A percentile compares a stretch with the other conserved stretches of the same genome.
phyloP scores from a whole-genome alignment of 495 filamentous ascomycete species.

The Massariosphaeria phaeospora region DNA sequence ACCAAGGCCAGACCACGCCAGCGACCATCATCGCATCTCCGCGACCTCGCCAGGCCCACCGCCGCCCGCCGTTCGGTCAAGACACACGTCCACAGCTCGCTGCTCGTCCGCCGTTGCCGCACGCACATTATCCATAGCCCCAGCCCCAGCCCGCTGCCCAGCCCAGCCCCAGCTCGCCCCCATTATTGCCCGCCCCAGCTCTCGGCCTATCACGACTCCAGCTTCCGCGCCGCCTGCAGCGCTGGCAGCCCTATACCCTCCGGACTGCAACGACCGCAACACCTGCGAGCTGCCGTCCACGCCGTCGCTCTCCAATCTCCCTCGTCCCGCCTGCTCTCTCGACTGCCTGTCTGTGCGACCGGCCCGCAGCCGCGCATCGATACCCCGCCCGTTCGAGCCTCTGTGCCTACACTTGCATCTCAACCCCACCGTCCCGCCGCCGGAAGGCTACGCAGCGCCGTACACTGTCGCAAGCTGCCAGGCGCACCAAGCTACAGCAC shows the following conservation, averaged over 20 bases:
- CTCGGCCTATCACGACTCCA: conserved; percentile 17
- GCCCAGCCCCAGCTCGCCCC: not conserved
- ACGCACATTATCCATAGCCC: not conserved
- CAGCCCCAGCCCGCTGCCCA: not conserved
- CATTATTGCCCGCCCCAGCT: too few relatives aligned
- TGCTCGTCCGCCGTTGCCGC: not conserved
- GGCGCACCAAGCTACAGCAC: conserved; percentile 10
- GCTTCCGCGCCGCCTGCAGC: conserved; percentile 13
- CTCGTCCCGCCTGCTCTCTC: not conserved
- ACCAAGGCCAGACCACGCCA: too few relatives aligned
- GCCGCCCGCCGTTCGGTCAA: not conserved
- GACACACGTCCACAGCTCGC: not conserved
- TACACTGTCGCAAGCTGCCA: not conserved
- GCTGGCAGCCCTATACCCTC: conserved; percentile 17
- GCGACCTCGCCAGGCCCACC: not conserved
- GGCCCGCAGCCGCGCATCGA: conserved; percentile 8
- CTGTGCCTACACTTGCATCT: conserved; percentile 5
- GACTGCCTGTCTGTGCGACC: conserved; percentile 16
- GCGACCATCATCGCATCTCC: conserved; percentile 4
- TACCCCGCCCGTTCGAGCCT: conserved; percentile 26
- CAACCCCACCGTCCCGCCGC: conserved; percentile 16
- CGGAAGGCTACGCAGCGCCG: conserved; percentile 20
- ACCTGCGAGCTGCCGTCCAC: conserved; percentile 4
- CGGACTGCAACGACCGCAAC: conserved; percentile 1
- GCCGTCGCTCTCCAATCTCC: not conserved